Base-by-base conservation (phyloP, 441 rosid species). In the Populus hybrid region DNA sequence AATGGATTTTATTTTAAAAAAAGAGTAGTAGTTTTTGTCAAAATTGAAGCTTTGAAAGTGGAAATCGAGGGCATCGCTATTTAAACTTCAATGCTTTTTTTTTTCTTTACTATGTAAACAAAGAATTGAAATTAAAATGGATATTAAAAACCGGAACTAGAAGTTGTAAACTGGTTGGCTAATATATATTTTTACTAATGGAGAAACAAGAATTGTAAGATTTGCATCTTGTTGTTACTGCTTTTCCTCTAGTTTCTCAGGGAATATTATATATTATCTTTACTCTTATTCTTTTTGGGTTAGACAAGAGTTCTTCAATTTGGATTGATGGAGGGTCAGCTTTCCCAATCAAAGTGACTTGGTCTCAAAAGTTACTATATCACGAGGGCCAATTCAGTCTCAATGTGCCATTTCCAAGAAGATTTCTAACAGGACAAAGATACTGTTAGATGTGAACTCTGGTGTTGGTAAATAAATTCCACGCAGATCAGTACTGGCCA, bases 231-330 rank as follows among this genome's bases (percentile, higher is more conserved):
- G 14, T 33, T 35, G 68, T 35, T 63, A 2, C 21, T 73, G 35
- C 5, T 61, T 11, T 35, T 74, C 7, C 11, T 72, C 28, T 28
- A 8, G 16, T 26, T 31, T 26, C 10, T 45, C 20, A 6, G 12
- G 8, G 24, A 31, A 9, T 8, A 42, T 40, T 65, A 20, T 28
- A n/a, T n/a, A n/a, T n/a, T n/a, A n/a, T n/a, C 38, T 18, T 38
- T 65, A 4, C 10, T 21, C 38, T 3, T 4, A 26, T 35, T 36
- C n/a, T 78, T 74, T 36, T n/a, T 24, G 76, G 29, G 31, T 28
- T 66, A 90, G 97, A 90, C 36, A 92, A 87, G 92, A 23, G 0
- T 23, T 31, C 33, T 31, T 31, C 33, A 31, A 31, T 31, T 31
- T 31, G 33, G 33, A 31, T 31, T 4, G n/a, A n/a, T n/a, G n/a